Conservation (phyloP, 139 green algal species). For the Marvania coccoides region DNA sequence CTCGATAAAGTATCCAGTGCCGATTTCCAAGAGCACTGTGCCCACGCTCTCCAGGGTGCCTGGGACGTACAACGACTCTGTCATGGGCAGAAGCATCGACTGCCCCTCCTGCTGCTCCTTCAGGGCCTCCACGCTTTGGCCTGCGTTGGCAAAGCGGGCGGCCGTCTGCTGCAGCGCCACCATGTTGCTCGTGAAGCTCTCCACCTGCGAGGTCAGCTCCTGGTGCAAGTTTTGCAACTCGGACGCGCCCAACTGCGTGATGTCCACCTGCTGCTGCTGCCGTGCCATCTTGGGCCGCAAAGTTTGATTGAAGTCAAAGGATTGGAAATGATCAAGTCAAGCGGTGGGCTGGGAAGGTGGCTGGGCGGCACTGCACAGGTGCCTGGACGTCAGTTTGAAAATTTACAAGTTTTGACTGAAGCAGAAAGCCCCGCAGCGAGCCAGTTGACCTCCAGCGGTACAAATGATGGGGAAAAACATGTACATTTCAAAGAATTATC, state of each 20-base stretch:
- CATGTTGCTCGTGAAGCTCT: conserved; percentile 29
- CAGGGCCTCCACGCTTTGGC: conserved; percentile 38
- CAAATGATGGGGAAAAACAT: no score
- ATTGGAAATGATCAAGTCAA: no score
- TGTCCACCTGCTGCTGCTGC: conserved; percentile 11
- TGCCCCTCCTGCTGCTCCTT: conserved; percentile 58
- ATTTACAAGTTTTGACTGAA: no score
- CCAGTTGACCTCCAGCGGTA: no score
- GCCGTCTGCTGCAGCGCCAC: conserved; percentile 42
- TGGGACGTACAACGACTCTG: conserved; percentile 77
- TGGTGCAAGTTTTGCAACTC: conserved; percentile 23
- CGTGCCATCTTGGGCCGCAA: not conserved
- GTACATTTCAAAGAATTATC: no score
- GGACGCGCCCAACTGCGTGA: conserved; percentile 3
- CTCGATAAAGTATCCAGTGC: conserved; percentile 88
- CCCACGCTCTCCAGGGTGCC: conserved; percentile 59
- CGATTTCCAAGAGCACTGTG: conserved; percentile 82
- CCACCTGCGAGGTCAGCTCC: conserved; percentile 34
- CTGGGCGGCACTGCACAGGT: no score
- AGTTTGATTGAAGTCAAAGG: not conserved
- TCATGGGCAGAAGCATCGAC: conserved; percentile 80
- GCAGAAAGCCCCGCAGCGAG: no score
- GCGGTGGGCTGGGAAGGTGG: no score
- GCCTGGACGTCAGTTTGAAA: no score
- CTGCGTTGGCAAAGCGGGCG: conserved; percentile 38